Percentiles rank a stretch among this genome's conserved stretches.
Conservation (phyloP, 129 eudicot species). For the Calendula officinalis region DNA sequence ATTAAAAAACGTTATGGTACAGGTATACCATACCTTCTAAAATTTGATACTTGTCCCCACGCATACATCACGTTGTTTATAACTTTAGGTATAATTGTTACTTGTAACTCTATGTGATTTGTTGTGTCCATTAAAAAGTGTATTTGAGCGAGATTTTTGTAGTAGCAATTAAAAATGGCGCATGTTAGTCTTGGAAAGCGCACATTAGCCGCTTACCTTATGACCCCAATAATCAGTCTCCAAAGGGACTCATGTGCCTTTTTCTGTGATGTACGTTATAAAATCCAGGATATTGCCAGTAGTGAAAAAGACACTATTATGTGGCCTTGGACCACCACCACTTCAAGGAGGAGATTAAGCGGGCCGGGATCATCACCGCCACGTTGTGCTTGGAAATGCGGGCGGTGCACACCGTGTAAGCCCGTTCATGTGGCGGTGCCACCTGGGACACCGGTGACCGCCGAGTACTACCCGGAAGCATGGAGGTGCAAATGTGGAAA, state of each 20-base stretch:
- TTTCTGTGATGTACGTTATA: slow-evolving; percentile 4
- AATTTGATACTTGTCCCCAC: too few relatives aligned
- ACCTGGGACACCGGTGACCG: slow-evolving; percentile 63
- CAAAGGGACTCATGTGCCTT: slow-evolving; percentile 18
- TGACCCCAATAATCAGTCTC: slow-evolving; percentile 30
- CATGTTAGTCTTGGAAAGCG: slow-evolving; percentile 15
- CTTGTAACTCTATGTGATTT: too few relatives aligned
- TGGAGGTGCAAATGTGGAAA: slow-evolving; percentile 96
- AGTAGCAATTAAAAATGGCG: too few relatives aligned
- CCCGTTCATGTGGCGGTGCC: slow-evolving; percentile 85
- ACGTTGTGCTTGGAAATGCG: slow-evolving; percentile 66
- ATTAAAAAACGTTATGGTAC: too few relatives aligned
- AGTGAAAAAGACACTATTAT: slow-evolving; percentile 3
- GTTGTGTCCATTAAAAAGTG: neutral
- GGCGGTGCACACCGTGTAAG: slow-evolving; percentile 74
- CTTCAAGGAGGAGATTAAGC: slow-evolving; percentile 34
- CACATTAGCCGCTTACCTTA: slow-evolving; percentile 18
- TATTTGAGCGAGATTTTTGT: neutral
- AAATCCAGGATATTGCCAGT: slow-evolving; percentile 17
- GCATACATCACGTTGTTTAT: too few relatives aligned
- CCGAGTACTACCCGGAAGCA: slow-evolving; percentile 92
- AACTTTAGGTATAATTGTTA: too few relatives aligned
- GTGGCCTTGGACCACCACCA: slow-evolving; percentile 12
- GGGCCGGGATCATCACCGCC: slow-evolving; percentile 91
- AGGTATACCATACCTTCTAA: too few relatives aligned